Conservation (phyloP, 192 early-diverging fungal genomes). For the Nowakowskiella sp. region DNA sequence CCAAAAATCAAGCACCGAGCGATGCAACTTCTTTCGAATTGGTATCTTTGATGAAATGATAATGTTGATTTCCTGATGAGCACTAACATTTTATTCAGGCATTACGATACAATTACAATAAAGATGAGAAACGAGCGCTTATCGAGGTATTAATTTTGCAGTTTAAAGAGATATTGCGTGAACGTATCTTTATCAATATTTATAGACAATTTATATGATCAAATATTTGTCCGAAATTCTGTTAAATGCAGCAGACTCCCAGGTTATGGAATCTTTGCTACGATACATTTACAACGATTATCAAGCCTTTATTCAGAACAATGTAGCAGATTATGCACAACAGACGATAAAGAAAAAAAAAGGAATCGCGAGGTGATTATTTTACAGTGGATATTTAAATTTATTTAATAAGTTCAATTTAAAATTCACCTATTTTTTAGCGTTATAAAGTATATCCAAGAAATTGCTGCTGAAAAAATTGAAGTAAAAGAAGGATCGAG, state of each 20-base stretch:
- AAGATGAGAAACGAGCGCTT: slow-evolving; percentile 31
- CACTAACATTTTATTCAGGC: slow-evolving; percentile 19
- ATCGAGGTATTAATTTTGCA: slow-evolving; percentile 42
- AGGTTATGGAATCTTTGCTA: slow-evolving; percentile 19
- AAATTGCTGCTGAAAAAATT: background rate
- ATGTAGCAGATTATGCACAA: slow-evolving; percentile 21
- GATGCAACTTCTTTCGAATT: slow-evolving; percentile 5
- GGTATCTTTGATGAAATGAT: background rate
- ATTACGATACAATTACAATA: slow-evolving; percentile 37
- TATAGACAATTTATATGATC: slow-evolving; percentile 33
- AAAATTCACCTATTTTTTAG: too few relatives aligned
- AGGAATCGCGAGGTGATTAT: slow-evolving; percentile 9
- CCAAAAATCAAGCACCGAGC: background rate
- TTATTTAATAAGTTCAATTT: too few relatives aligned
- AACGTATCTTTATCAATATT: too few relatives aligned
- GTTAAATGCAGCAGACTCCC: slow-evolving; percentile 9
- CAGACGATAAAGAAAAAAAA: slow-evolving; percentile 39
- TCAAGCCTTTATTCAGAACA: slow-evolving; percentile 23
- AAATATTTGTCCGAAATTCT: slow-evolving; percentile 26
- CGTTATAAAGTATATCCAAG: slow-evolving; percentile 1
- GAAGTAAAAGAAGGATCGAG: slow-evolving; percentile 1
- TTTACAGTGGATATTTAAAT: too few relatives aligned
- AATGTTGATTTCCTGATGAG: background rate
- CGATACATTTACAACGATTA: slow-evolving; percentile 26
- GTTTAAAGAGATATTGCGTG: too few relatives aligned